phyloP scores from a whole-genome alignment of 441 rosid species.

The Biscutella auriculata region DNA sequence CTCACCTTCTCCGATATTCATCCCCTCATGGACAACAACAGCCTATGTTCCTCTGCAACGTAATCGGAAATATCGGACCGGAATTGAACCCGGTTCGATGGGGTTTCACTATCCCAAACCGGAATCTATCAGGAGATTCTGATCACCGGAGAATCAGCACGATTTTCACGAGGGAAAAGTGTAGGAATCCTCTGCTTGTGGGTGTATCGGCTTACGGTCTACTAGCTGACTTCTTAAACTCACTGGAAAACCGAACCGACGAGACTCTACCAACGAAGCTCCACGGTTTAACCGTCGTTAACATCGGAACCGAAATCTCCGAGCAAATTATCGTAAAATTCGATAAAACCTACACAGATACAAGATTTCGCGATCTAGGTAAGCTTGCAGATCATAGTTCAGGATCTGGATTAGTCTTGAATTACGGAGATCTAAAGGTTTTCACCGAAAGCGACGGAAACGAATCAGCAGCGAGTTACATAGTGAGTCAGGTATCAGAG shows the following conservation, averaged over 20 bases:
- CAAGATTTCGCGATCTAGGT: slow-evolving; percentile 37
- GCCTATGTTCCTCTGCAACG: slow-evolving; percentile 48
- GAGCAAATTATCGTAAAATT: slow-evolving; percentile 20
- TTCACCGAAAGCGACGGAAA: slow-evolving; percentile 17
- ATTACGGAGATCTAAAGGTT: slow-evolving; percentile 49
- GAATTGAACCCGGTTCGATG: slow-evolving; percentile 27
- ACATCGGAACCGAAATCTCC: slow-evolving; percentile 28
- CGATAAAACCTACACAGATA: slow-evolving; percentile 22
- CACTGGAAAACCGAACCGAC: slow-evolving; percentile 27
- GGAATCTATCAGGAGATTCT: slow-evolving; percentile 35
- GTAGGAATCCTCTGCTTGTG: slow-evolving; percentile 63
- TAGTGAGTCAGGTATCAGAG: slow-evolving; percentile 39
- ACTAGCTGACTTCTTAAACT: slow-evolving; percentile 34
- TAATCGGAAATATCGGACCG: slow-evolving; percentile 23
- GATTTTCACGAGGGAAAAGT: slow-evolving; percentile 32
- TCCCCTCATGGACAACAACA: too few species aligned
- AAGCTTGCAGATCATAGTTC: slow-evolving; percentile 22
- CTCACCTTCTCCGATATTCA: slow-evolving; percentile 46
- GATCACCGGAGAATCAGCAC: slow-evolving; percentile 45
- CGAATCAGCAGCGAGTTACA: slow-evolving; percentile 16
- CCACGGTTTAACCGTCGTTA: slow-evolving; percentile 27
- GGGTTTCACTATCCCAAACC: slow-evolving; percentile 34
- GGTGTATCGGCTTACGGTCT: slow-evolving; percentile 48
- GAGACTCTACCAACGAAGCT: slow-evolving; percentile 26
- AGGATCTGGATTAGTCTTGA: slow-evolving; percentile 44